Evolutionary conservation across 768 basidiomycete genomes (phyloP).

Genomic region (Cubamyces sp.): DNA sequence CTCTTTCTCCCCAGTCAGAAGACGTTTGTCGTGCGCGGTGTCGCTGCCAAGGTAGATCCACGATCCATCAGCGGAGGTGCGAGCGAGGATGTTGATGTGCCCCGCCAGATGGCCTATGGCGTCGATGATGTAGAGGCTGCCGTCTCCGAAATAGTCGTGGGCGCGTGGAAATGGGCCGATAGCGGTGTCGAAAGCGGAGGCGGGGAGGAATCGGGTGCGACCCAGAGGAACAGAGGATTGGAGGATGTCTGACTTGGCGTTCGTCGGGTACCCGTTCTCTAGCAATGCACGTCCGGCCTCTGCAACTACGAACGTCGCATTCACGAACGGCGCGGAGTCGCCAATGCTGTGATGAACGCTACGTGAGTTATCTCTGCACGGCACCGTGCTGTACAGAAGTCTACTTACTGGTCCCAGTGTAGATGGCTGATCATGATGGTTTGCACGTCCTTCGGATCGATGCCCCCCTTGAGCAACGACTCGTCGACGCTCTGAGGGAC

Average conservation of each 20-base stretch:
- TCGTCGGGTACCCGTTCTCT: conserved; percentile 44
- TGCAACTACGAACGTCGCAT: conserved; percentile 53
- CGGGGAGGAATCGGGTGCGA: conserved; percentile 29
- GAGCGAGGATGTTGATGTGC: conserved; percentile 57
- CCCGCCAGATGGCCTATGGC: conserved; percentile 59
- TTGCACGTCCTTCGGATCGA: conserved; percentile 46
- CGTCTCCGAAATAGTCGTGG: conserved; percentile 58
- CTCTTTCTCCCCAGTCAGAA: conserved; percentile 49
- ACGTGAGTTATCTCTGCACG: background rate
- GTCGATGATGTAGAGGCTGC: conserved; percentile 59
- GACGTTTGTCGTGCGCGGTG: conserved; percentile 56
- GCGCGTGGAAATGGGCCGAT: conserved; percentile 56
- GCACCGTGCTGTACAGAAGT: too few relatives aligned
- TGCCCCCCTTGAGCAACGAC: conserved; percentile 53
- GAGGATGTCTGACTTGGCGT: conserved; percentile 39
- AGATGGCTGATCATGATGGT: conserved; percentile 54
- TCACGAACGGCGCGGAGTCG: conserved; percentile 47
- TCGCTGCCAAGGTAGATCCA: conserved; percentile 64
- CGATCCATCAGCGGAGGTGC: conserved; percentile 53
- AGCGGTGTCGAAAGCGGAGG: conserved; percentile 38
- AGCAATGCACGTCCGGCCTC: conserved; percentile 43
- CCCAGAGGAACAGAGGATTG: conserved; percentile 22
- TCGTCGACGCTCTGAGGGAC: conserved; percentile 42
- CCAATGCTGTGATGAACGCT: conserved; percentile 38
- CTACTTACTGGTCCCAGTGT: conserved; percentile 49